Evolutionary conservation across 768 basidiomycete genomes (phyloP).

Genomic region (Hemileccinum rubropunctum): DNA sequence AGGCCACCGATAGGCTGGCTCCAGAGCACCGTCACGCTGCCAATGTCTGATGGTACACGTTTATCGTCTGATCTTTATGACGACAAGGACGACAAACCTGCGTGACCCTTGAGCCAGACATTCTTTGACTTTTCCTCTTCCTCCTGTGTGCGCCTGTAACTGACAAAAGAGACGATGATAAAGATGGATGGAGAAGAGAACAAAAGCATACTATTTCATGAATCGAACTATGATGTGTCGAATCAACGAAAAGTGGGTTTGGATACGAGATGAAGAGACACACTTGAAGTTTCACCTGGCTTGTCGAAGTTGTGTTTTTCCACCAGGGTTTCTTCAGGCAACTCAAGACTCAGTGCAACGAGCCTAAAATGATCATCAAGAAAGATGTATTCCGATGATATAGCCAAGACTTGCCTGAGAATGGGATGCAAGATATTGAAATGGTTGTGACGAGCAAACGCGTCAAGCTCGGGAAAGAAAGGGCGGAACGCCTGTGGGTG

Average conservation of each 20-base stretch:
- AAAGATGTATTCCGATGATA: not conserved
- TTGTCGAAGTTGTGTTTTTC: constrained; percentile 45
- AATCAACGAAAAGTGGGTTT: not conserved
- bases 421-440: constrained; percentile 47
- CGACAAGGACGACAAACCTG: constrained; percentile 33
- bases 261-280: not conserved
- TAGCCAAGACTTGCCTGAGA: constrained; percentile 34
- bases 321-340: constrained; percentile 50
- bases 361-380: constrained; percentile 31
- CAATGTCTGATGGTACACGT: constrained; percentile 51
- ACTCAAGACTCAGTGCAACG: constrained; percentile 48
- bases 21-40: constrained; percentile 54
- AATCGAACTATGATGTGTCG: constrained; percentile 42
- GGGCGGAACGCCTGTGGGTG: constrained; percentile 50
- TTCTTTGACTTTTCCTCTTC: constrained; percentile 51
- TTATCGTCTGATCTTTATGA: not conserved
- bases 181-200: not conserved
- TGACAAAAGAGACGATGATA: constrained; percentile 11
- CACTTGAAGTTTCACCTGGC: constrained; percentile 39
- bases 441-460: constrained; percentile 51
- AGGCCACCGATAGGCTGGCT: constrained; percentile 58
- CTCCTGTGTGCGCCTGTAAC: constrained; percentile 47
- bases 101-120: constrained; percentile 60
- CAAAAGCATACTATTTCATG: constrained; percentile 56
- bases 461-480: constrained; percentile 49